A percentile compares a stretch with the other conserved stretches of the same genome.
These are phyloP conservation scores for Lasiosphaeria hispida DNA, from an alignment of 495 filamentous ascomycete genomes.

Conservation along the genomic window DNA sequence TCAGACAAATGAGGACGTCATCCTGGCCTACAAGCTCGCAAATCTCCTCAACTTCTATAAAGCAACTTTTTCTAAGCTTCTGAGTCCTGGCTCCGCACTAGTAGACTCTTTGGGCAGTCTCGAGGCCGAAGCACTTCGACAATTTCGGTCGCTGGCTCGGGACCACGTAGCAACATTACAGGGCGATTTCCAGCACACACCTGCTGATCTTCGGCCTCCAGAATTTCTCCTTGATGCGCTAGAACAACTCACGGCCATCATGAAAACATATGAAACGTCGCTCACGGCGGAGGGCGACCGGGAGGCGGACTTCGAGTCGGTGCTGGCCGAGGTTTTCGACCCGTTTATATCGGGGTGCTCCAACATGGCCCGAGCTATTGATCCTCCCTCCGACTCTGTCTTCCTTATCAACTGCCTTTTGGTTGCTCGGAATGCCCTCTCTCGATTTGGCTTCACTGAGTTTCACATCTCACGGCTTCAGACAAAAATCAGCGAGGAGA, in stretches of 20 bases:
- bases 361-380: conserved; percentile 62
- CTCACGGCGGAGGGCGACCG: conserved; percentile 55
- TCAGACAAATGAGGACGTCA: conserved; percentile 85
- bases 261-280: conserved; percentile 83
- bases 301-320: conserved; percentile 67
- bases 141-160: conserved; percentile 76
- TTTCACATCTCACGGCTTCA: conserved; percentile 45
- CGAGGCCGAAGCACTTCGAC: conserved; percentile 73
- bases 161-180: conserved; percentile 75
- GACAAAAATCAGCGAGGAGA: conserved; percentile 41
- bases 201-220: conserved; percentile 71
- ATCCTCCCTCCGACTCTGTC: conserved; percentile 58
- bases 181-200: conserved; percentile 61
- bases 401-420: conserved; percentile 83
- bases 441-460: conserved; percentile 55
- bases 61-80: conserved; percentile 73
- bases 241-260: conserved; percentile 65
- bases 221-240: conserved; percentile 82
- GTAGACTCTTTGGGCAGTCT: conserved; percentile 64
- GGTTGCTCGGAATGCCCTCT: conserved; percentile 50
- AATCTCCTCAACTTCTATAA: conserved; percentile 89
- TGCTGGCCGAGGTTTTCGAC: conserved; percentile 80
- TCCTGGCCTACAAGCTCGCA: conserved; percentile 82
- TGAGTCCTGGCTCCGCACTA: conserved; percentile 67
- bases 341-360: conserved; percentile 77